Conservation (phyloP, 2,329 filamentous ascomycete genomes). For the Calonectria hawksworthii region DNA sequence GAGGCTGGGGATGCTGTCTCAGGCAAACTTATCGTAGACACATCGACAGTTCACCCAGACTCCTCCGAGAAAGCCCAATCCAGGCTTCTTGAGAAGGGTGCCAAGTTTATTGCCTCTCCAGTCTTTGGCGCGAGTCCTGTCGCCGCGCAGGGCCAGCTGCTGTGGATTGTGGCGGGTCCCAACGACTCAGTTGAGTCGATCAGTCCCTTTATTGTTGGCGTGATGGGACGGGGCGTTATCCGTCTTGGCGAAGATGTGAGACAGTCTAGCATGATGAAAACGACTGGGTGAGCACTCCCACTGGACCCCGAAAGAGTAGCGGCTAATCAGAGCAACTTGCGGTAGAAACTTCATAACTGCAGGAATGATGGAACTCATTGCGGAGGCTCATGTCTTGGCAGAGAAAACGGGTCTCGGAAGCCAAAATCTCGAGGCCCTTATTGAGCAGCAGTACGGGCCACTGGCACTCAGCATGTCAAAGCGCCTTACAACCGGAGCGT, state of each 20-base stretch:
- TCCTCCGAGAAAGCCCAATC: slow-evolving; percentile 51
- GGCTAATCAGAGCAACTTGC: slow-evolving; percentile 1
- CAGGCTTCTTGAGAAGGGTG: slow-evolving; percentile 47
- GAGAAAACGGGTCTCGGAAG: slow-evolving; percentile 59
- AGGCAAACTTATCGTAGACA: slow-evolving; percentile 63
- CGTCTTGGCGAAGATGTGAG: slow-evolving; percentile 57
- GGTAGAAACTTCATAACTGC: slow-evolving; percentile 63
- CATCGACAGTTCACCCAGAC: slow-evolving; percentile 64
- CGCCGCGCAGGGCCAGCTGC: slow-evolving; percentile 59
- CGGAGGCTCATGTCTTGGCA: slow-evolving; percentile 64
- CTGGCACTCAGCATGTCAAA: slow-evolving; percentile 54
- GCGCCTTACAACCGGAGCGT: slow-evolving; percentile 55
- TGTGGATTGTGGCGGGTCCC: slow-evolving; percentile 62
- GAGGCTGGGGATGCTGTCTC: slow-evolving; percentile 37
- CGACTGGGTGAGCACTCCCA: slow-evolving; percentile 54
- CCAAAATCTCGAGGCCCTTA: slow-evolving; percentile 57
- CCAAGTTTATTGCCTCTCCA: slow-evolving; percentile 58
- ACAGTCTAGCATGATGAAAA: slow-evolving; percentile 63
- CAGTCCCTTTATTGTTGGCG: slow-evolving; percentile 55
- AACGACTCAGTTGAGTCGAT: slow-evolving; percentile 51
- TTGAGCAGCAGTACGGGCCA: slow-evolving; percentile 57
- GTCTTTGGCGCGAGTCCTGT: slow-evolving; percentile 66
- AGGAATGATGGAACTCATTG: slow-evolving; percentile 63
- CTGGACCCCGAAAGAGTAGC: not conserved
- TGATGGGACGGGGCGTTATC: slow-evolving; percentile 59